phyloP scores from a whole-genome alignment of 495 filamentous ascomycete species.

The Cercophora samala region DNA sequence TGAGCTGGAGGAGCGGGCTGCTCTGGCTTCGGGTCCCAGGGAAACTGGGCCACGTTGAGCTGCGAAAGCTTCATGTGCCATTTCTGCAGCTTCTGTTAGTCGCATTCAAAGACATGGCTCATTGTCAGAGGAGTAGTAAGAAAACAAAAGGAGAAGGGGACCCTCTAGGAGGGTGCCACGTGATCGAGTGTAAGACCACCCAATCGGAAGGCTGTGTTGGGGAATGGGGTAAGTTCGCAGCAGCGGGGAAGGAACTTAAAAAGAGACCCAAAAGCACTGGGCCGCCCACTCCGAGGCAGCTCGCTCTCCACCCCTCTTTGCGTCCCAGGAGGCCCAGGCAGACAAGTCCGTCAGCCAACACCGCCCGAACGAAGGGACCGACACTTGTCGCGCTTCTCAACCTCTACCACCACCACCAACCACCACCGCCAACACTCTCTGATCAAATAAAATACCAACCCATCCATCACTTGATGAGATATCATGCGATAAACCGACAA shows the following conservation, averaged over 20 bases:
- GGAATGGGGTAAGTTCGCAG: constrained; percentile 20
- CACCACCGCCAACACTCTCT: not conserved
- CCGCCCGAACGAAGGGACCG: constrained; percentile 14
- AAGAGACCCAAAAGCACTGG: constrained; percentile 53
- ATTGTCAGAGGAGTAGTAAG: not conserved
- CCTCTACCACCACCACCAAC: constrained; percentile 7
- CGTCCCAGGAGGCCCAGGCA: constrained; percentile 16
- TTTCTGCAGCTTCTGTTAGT: constrained; percentile 53
- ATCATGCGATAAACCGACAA: not conserved
- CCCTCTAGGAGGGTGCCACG: constrained; percentile 22
- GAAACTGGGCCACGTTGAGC: constrained; percentile 79
- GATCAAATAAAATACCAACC: not conserved
- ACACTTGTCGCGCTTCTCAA: constrained; percentile 22
- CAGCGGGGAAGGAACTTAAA: constrained; percentile 39
- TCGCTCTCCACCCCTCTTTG: constrained; percentile 42
- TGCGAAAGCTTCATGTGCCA: constrained; percentile 90
- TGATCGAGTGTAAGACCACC: constrained; percentile 25
- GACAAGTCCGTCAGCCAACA: constrained; percentile 14
- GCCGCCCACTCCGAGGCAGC: constrained; percentile 46
- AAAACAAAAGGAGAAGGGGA: constrained; percentile 5
- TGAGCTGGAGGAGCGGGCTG: constrained; percentile 39
- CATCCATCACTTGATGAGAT: no score
- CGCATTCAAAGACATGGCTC: no score
- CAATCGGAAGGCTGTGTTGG: constrained; percentile 29
- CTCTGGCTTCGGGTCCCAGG: constrained; percentile 82